Conservation (phyloP, 305 asterid species). For the Fraxinus sp. region DNA sequence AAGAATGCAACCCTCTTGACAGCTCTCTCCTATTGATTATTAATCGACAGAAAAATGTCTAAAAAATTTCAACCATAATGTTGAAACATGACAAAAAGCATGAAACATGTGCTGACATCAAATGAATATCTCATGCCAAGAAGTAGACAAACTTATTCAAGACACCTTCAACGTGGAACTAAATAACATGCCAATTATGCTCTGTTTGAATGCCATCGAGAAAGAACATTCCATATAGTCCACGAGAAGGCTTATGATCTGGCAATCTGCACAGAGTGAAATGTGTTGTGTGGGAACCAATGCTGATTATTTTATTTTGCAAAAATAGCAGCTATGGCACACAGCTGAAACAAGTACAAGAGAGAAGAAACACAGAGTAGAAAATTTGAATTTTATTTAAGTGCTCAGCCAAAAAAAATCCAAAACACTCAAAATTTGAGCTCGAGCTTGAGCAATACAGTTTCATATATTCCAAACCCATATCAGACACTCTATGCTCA, state of each 20-base stretch:
- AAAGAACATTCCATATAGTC: not conserved
- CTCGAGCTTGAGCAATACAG: not conserved
- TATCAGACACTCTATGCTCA: not conserved
- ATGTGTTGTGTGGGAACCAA: not conserved
- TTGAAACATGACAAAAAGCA: not conserved
- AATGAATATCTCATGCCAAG: not conserved
- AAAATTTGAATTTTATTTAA: not conserved
- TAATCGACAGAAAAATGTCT: not conserved
- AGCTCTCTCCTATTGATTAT: constrained; percentile 14
- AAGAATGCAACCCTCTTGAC: constrained; percentile 30
- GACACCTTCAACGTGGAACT: not conserved
- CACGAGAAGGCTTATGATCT: not conserved
- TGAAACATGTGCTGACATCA: constrained; percentile 1
- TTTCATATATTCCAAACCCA: not conserved
- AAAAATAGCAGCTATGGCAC: not conserved
- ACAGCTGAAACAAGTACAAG: not conserved
- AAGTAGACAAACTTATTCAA: not conserved
- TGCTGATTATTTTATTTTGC: not conserved
- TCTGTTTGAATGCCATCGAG: not conserved
- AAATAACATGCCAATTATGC: not conserved
- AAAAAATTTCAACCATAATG: not conserved
- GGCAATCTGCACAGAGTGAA: not conserved
- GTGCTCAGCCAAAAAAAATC: not conserved
- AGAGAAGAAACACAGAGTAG: not conserved
- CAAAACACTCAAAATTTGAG: not conserved